A percentile compares a stretch with the other conserved stretches of the same genome.
These are phyloP conservation scores for Neonectria magnoliae DNA, from an alignment of 2,329 filamentous ascomycete species.

Conservation along the genomic window DNA sequence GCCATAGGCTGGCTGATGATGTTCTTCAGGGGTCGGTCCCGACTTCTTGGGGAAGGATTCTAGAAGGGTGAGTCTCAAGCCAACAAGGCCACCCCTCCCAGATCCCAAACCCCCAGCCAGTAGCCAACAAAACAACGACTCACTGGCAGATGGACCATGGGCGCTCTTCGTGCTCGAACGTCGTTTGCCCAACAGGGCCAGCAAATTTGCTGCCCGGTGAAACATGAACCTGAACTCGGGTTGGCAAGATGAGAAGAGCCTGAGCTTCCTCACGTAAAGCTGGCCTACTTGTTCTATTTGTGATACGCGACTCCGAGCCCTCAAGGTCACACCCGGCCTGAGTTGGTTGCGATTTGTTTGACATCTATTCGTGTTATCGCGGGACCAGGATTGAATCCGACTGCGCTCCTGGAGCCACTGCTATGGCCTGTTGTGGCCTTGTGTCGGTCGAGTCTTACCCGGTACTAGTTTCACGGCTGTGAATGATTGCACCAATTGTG, in stretches of 20 bases:
- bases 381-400: neutral
- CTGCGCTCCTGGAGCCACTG: neutral
- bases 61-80: conserved; percentile 38
- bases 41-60: conserved; percentile 38
- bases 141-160: conserved; percentile 4
- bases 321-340: neutral
- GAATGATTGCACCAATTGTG: conserved; percentile 9
- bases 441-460: conserved; percentile 7
- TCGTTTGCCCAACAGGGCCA: neutral
- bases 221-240: conserved; percentile 11
- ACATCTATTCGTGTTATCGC: neutral
- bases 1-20: conserved; percentile 29
- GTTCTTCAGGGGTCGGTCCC: conserved; percentile 31
- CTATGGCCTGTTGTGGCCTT: conserved; percentile 6
- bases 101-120: neutral
- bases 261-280: conserved; percentile 2
- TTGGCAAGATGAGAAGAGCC: neutral
- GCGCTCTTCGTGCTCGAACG: conserved; percentile 3
- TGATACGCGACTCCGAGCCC: neutral
- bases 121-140: neutral
- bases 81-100: conserved; percentile 9
- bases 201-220: conserved; percentile 5
- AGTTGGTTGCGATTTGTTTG: conserved; percentile 5
- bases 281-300: neutral
- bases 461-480: neutral